A percentile compares a stretch with the other conserved stretches of the same genome.
These are phyloP conservation scores for Clonostachys solani DNA, from an alignment of 2,329 filamentous ascomycete species.

Conservation along the genomic window DNA sequence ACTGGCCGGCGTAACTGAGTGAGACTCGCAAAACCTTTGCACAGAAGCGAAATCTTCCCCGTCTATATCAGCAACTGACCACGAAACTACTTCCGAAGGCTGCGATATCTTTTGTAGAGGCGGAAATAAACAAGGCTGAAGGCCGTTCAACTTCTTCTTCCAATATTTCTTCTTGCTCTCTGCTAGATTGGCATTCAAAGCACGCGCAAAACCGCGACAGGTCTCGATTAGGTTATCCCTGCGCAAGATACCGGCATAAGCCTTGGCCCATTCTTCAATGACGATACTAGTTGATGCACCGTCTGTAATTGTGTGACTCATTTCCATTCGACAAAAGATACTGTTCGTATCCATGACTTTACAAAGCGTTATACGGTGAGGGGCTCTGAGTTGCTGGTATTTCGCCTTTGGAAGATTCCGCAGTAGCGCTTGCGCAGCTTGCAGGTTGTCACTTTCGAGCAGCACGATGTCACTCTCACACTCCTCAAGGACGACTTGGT, in stretches of 20 bases:
- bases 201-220: no score
- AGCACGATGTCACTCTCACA: not conserved
- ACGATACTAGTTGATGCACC: slow-evolving; percentile 1
- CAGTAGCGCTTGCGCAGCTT: slow-evolving; percentile 4
- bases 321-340: slow-evolving; percentile 1
- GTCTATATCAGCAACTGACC: no score
- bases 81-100: no score
- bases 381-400: not conserved
- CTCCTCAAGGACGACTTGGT: slow-evolving; percentile 21
- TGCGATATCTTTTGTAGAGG: not conserved
- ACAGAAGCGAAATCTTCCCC: not conserved
- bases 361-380: no score
- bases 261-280: not conserved
- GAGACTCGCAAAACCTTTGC: no score
- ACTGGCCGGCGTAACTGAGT: not conserved
- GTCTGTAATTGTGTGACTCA: slow-evolving; percentile 3
- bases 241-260: not conserved
- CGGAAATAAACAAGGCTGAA: slow-evolving; percentile 12
- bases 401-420: slow-evolving; percentile 6
- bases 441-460: not conserved
- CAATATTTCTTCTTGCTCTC: slow-evolving; percentile 6
- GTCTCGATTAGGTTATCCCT: no score
- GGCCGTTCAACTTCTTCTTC: slow-evolving; percentile 8
- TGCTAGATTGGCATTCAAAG: no score
- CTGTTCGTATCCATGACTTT: not conserved